Evolutionary conservation across 192 early-diverging fungal species (phyloP), one percentile per base, ranked within the genome.

Genomic region (Geranomyces variabilis): DNA sequence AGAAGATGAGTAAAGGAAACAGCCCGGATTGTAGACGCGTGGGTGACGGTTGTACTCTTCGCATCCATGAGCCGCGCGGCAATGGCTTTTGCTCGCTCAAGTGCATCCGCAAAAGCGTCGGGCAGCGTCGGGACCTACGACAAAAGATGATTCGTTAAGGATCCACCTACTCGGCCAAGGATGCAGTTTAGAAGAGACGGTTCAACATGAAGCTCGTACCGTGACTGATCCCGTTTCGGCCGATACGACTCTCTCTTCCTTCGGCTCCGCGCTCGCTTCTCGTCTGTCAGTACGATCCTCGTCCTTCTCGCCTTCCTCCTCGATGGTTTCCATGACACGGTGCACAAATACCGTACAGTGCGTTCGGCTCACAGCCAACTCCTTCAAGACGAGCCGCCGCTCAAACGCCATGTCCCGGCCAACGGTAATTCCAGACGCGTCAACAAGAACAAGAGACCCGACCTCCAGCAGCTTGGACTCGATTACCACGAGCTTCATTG

Each of bases 81-180:
- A 59, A 92, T 91, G 1, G 90, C 90, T 57, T 90, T 90, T 13
- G 90, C 93, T 70, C 89, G 90, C 57, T 89, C 85, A 57, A 94
- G 61, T 0, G 88, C 93, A 59, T 82, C 80, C 26, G 79, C 85
- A 73, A 89, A 91, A 56, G 88, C 84, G n/a, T 7, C 36, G 36
- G 36, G 3, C 36, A 7, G 36, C 36, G 36, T 41, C 5, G 36
- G 10, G 10, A 15, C 51, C 51, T 53, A 53, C 24, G 17, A n/a
- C n/a, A n/a, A 53, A n/a, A 26, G 2, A 53, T 26, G 51, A 53
- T 8, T 26, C 6, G 51, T 9, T 24, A 17, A 53, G n/a, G 51
- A 53, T 24, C 15, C 15, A 47, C 46, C 46, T 19, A 47, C 12
- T 47, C 46, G 19, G 46, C 46, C n/a, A n/a, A n/a, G n/a, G n/a